A percentile compares a stretch with the other conserved stretches of the same genome.
Conservation (phyloP, 192 early-diverging fungal species). For the Mortierella hygrophila region DNA sequence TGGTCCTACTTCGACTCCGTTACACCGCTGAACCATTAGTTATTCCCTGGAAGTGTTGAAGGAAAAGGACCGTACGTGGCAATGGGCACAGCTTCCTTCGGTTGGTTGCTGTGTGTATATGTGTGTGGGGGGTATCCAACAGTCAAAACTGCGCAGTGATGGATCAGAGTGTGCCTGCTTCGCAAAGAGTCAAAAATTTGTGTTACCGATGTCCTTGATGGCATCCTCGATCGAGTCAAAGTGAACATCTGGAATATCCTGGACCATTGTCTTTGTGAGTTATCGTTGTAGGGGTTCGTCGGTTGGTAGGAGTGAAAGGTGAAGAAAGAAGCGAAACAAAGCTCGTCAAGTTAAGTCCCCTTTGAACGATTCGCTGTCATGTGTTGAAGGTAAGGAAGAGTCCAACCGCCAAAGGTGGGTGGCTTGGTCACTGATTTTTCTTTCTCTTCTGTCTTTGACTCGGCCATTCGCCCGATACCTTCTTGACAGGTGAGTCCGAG, state of each 20-base stretch:
- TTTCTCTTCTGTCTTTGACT: too few relatives aligned
- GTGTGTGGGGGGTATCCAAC: too few relatives aligned
- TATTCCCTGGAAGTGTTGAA: too few relatives aligned
- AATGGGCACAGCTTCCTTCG: too few relatives aligned
- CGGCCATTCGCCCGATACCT: background rate
- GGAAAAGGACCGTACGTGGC: too few relatives aligned
- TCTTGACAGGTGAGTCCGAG: background rate
- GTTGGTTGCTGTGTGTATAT: too few relatives aligned
- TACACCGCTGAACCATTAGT: too few relatives aligned
- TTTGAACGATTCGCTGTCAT: background rate
- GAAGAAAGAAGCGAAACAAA: background rate
- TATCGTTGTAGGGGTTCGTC: too few relatives aligned
- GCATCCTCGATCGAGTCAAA: conserved; percentile 54
- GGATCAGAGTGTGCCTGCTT: too few relatives aligned
- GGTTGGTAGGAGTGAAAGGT: background rate
- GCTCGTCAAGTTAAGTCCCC: background rate
- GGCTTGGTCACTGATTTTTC: background rate
- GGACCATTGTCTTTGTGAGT: conserved; percentile 28
- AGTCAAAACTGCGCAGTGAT: too few relatives aligned
- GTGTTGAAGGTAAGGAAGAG: background rate
- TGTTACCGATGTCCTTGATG: conserved; percentile 49
- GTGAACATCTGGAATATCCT: conserved; percentile 20
- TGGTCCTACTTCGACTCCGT: too few relatives aligned
- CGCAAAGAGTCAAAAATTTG: background rate
- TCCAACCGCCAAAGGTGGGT: background rate